phyloP scores from a whole-genome alignment of 1,284 basidiomycete species.

The Melampsora americana region DNA sequence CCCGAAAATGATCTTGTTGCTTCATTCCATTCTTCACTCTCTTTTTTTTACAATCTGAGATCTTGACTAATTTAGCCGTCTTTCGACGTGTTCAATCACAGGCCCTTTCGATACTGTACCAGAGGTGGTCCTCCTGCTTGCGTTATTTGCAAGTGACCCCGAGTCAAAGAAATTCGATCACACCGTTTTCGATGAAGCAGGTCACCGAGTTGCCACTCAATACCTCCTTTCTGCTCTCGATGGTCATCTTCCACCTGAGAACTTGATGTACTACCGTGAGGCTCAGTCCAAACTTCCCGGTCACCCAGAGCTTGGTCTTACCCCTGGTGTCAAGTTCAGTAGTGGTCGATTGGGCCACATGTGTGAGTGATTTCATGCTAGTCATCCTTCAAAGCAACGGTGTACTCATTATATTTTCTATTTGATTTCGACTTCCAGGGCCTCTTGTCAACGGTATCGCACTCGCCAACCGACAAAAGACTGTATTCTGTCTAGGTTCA shows the following conservation, averaged over 20 bases:
- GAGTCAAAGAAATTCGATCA: conserved; percentile 50
- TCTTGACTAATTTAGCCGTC: conserved; percentile 31
- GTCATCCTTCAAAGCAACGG: too few relatives aligned
- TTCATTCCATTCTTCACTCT: too few relatives aligned
- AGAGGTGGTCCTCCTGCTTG: too few relatives aligned
- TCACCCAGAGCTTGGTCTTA: conserved; percentile 77
- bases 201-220: conserved; percentile 81
- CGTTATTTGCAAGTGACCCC: conserved; percentile 51
- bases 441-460: too few relatives aligned
- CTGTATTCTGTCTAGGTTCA: conserved; percentile 74
- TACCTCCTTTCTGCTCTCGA: conserved; percentile 75
- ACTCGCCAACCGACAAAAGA: conserved; percentile 56
- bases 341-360: too few relatives aligned
- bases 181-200: conserved; percentile 58
- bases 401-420: too few relatives aligned
- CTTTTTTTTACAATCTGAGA: neutral
- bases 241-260: conserved; percentile 67
- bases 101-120: conserved; percentile 71
- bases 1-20: neutral
- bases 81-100: conserved; percentile 55
- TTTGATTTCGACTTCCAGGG: too few relatives aligned
- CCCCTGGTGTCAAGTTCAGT: conserved; percentile 74
- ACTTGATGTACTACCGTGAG: conserved; percentile 74
- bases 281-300: conserved; percentile 78
- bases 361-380: too few relatives aligned